Percentiles rank a stretch among this genome's conserved stretches.
Evolutionary conservation across 306 rosid genomes (phyloP).

Genomic region (Vigna angularis): DNA sequence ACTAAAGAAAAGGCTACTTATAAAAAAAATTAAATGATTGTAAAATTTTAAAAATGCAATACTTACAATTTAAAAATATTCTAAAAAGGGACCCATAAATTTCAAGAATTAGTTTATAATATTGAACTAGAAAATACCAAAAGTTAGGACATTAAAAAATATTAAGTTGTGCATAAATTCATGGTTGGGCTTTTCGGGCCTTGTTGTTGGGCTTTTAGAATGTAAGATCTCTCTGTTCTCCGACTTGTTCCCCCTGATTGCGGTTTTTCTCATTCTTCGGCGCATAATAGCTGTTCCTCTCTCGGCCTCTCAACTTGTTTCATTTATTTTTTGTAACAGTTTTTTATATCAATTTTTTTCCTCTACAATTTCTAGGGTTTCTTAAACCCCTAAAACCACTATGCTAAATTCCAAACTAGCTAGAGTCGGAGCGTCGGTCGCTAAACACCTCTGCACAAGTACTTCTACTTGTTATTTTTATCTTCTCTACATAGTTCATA

Average conservation of each 20-base stretch:
- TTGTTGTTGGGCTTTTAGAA: not conserved
- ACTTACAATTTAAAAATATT: no score
- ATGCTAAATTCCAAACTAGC: conserved; percentile 44
- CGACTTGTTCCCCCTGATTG: not conserved
- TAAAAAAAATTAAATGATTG: no score
- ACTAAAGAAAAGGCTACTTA: no score
- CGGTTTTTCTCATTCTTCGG: not conserved
- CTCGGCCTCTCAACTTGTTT: not conserved
- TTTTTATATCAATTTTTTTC: not conserved
- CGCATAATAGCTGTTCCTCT: no score
- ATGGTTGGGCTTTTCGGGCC: not conserved
- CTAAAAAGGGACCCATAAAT: no score
- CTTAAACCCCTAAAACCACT: conserved; percentile 22
- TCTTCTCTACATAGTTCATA: not conserved
- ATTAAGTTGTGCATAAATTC: not conserved
- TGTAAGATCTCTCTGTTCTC: not conserved
- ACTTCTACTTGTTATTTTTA: conserved; percentile 18
- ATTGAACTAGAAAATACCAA: no score
- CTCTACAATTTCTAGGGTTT: conserved; percentile 12
- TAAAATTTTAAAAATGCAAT: no score
- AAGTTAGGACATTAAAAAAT: no score
- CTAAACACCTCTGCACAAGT: conserved; percentile 42
- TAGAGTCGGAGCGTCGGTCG: conserved; percentile 47
- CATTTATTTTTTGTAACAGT: not conserved
- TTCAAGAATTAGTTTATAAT: no score